Conservation (phyloP, 495 filamentous ascomycete genomes). For the Xylaria acuta region DNA sequence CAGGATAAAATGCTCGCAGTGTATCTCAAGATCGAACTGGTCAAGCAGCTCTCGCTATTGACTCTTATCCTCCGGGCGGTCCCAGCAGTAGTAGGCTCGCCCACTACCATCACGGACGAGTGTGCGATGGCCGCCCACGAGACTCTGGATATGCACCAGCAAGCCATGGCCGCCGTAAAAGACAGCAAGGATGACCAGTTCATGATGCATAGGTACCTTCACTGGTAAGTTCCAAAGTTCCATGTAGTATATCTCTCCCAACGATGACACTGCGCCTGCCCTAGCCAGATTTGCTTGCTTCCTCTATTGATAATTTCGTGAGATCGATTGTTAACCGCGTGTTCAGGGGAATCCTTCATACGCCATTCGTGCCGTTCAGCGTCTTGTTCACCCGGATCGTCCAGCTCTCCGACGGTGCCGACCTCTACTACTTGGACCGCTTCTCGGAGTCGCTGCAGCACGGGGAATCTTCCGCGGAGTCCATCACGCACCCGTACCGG, state of each 20-base stretch:
- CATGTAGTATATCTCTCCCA: not conserved
- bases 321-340: not conserved
- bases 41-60: conserved; percentile 37
- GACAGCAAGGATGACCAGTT: conserved; percentile 31
- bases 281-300: not conserved
- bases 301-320: not conserved
- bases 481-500: conserved; percentile 36
- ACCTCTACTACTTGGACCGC: conserved; percentile 33
- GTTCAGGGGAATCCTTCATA: conserved; percentile 36
- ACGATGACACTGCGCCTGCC: not conserved
- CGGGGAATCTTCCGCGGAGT: conserved; percentile 12
- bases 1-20: conserved; percentile 20
- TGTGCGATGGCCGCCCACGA: conserved; percentile 36
- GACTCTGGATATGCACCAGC: conserved; percentile 36
- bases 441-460: conserved; percentile 33
- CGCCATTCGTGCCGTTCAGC: conserved; percentile 40
- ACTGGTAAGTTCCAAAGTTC: conserved; percentile 33
- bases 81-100: conserved; percentile 24
- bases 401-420: conserved; percentile 32
- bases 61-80: conserved; percentile 37
- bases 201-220: conserved; percentile 36
- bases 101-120: conserved; percentile 30
- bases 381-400: conserved; percentile 39
- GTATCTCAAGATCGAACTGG: conserved; percentile 33
- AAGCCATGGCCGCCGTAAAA: conserved; percentile 31